Base-by-base conservation (phyloP, 2,329 filamentous ascomycete species). In the Penicillium decumbens region DNA sequence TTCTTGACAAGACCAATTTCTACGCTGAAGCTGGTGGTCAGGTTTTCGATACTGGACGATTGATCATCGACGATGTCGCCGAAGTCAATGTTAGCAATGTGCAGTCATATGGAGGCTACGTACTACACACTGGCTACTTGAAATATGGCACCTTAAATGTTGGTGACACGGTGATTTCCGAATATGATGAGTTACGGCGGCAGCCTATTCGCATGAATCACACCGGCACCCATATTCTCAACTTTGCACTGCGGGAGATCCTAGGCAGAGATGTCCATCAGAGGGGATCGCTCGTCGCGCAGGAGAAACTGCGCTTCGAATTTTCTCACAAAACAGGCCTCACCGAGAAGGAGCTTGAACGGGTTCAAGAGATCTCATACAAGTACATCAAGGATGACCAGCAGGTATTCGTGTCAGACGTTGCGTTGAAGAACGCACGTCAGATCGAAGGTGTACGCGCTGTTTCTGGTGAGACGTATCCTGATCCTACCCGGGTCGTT, bases 1-100 rank as follows among this genome's bases (percentile, higher is more conserved):
- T 98, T 43, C 80, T 97, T 6, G 89, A 97, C 72, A 83, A 80
- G 70, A 97, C 93, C 51, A 96, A 95, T 74, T 97, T 98, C 68
- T 98, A 98, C 65, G 93, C 93, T 41, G 93, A 98, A 72, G 92
- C 95, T 61, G 93, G 93, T 78, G 91, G 93, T 51, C 93, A 98
- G 71, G 88, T 96, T 63, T 85, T 85, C 57, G 92, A 97, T 66
- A 93, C 85, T 27, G 92, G 93, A 47, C 84, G 82, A 49, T 85
- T 96, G 35, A 75, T 95, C 47, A 89, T 96, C 58, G 92, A 96
- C 61, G 91, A 86, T 54, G 80, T 87, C 61, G 88, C 88, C 29
- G 90, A 95, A 69, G 87, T 98, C 69, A 85, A 90, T 64, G 90
- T 98, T 15, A 78, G 89, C 48, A 92, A 97, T 68, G 90, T 96